These are phyloP conservation scores for Aureoboletus auriporus DNA, from an alignment of 768 basidiomycete genomes.

Conservation along the genomic window DNA sequence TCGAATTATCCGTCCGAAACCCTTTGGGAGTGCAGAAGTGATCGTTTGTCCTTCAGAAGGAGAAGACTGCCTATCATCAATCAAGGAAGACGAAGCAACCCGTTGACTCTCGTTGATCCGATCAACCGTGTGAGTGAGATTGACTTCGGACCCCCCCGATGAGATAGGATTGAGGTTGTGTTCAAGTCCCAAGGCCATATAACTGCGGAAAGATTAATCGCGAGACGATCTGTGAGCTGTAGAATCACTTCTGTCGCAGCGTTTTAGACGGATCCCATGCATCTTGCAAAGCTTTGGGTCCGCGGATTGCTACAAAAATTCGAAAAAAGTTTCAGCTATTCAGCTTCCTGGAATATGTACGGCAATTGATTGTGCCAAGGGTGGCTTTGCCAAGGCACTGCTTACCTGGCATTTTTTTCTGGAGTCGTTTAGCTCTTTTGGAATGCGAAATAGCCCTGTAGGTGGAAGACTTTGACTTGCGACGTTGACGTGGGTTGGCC, in stretches of 20 bases:
- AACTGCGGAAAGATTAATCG: slow-evolving; percentile 41
- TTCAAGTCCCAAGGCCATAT: slow-evolving; percentile 70
- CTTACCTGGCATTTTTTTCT: slow-evolving; percentile 77
- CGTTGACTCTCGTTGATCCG: not conserved
- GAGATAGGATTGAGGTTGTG: slow-evolving; percentile 63
- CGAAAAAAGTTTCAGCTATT: not conserved
- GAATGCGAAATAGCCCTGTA: slow-evolving; percentile 73
- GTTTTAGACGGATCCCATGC: slow-evolving; percentile 89
- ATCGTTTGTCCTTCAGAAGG: not conserved
- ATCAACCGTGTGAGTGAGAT: slow-evolving; percentile 1
- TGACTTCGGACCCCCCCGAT: slow-evolving; percentile 64
- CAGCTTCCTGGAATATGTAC: slow-evolving; percentile 2
- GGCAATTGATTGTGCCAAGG: not conserved
- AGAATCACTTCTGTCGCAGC: slow-evolving; percentile 83
- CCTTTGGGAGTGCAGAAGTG: slow-evolving; percentile 42
- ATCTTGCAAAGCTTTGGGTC: slow-evolving; percentile 75
- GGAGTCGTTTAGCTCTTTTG: slow-evolving; percentile 64
- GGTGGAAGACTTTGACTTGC: slow-evolving; percentile 77
- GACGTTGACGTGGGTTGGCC: slow-evolving; percentile 93
- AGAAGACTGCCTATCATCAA: not conserved
- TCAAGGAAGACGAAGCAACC: too few relatives aligned
- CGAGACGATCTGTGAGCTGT: not conserved
- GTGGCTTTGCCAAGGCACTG: not conserved
- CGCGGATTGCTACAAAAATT: slow-evolving; percentile 59
- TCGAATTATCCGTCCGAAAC: slow-evolving; percentile 78